A percentile compares a stretch with the other conserved stretches of the same genome.
Evolutionary conservation across 163 green algal genomes (phyloP).

Genomic region (Chlorella variabilis): DNA sequence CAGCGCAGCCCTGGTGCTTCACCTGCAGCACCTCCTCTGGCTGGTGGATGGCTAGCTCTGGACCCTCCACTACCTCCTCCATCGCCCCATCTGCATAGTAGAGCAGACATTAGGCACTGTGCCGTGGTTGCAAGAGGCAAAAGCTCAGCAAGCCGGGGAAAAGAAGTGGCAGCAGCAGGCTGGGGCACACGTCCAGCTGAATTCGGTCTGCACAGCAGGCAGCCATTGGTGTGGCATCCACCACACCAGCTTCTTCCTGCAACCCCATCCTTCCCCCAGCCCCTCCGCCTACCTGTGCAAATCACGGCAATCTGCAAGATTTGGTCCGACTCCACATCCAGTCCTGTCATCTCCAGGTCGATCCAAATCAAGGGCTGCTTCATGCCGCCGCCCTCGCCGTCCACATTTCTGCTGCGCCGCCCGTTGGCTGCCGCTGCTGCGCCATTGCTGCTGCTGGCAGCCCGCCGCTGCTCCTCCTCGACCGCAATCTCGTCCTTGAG

Average conservation of each 20-base stretch:
- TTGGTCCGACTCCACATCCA: constrained; percentile 65
- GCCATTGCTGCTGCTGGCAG: background rate
- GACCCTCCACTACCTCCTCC: constrained; percentile 73
- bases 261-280: no score
- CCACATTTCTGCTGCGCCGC: background rate
- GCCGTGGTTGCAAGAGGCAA: no score
- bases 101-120: no score
- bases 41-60: constrained; percentile 88
- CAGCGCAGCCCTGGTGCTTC: background rate
- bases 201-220: no score
- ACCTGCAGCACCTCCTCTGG: constrained; percentile 58
- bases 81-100: constrained; percentile 75
- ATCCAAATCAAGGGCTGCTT: constrained; percentile 78
- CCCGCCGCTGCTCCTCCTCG: constrained; percentile 16
- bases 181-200: no score
- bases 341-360: constrained; percentile 89
- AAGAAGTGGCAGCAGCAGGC: no score
- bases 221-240: no score
- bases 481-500: background rate
- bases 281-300: constrained; percentile 67
- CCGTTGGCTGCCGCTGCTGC: background rate
- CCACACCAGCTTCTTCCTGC: no score
- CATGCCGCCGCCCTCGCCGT: background rate
- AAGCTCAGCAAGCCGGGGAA: no score
- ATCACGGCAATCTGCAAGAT: constrained; percentile 95